A percentile compares a stretch with the other conserved stretches of the same genome.
These are phyloP conservation scores for Anastatica hierochuntica DNA, from an alignment of 345 rosid genomes.

Conservation along the genomic window DNA sequence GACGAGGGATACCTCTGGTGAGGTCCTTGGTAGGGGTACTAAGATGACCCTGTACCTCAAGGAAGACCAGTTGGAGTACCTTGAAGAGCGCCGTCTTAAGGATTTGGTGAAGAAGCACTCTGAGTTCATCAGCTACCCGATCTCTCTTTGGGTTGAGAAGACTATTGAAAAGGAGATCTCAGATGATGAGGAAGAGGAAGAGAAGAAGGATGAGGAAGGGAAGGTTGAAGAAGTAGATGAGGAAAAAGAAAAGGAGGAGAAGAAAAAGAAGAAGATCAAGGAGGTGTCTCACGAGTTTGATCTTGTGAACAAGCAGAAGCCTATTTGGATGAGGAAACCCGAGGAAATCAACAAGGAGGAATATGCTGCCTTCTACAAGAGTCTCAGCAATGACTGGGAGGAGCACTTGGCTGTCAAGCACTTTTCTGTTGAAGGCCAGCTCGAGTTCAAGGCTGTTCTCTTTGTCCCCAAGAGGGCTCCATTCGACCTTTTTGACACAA, in stretches of 20 bases:
- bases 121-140: constrained; percentile 87
- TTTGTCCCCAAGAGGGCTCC: constrained; percentile 92
- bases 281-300: constrained; percentile 87
- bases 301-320: constrained; percentile 85
- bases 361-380: constrained; percentile 88
- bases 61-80: constrained; percentile 85
- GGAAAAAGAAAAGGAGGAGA: constrained; percentile 61
- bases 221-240: constrained; percentile 78
- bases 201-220: constrained; percentile 77
- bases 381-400: constrained; percentile 89
- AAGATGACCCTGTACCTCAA: constrained; percentile 66
- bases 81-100: constrained; percentile 80
- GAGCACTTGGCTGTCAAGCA: constrained; percentile 87
- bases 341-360: constrained; percentile 89
- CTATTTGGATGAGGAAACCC: constrained; percentile 94
- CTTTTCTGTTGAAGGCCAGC: constrained; percentile 91
- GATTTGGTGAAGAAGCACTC: constrained; percentile 88
- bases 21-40: constrained; percentile 68
- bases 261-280: constrained; percentile 87
- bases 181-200: constrained; percentile 84
- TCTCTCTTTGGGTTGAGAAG: constrained; percentile 83
- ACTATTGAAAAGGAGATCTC: constrained; percentile 80
- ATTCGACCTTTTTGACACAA: constrained; percentile 81
- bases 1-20: constrained; percentile 63
- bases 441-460: constrained; percentile 85